Base-by-base conservation (phyloP, 2,329 filamentous ascomycete species). In the Epichloe sibirici region DNA sequence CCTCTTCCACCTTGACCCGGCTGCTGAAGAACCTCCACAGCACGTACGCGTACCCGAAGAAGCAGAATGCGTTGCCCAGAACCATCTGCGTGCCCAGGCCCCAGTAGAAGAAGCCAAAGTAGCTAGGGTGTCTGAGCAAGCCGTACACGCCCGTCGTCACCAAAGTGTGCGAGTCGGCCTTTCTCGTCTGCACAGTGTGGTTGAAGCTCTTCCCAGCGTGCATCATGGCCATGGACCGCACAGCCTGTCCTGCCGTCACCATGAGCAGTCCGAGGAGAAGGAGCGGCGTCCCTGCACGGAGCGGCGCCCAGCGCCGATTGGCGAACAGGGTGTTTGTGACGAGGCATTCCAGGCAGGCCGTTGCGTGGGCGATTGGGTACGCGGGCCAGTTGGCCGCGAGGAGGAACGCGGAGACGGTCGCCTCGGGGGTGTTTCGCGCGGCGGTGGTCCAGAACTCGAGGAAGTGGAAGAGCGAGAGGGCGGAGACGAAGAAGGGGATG, bases 31-130 rank as follows among this genome's bases (percentile, higher is more conserved):
- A 98, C 55, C 72, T 76, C 88, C 88, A 96, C 59, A 98, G 68
- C 15, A 94, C 85, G 7, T 77, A 66, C 0, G 80, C 70, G 71
- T 95, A 97, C 2, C 70, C 86, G 6, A 83, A 59, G 53, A 94
- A 81, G 65, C 89, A 95, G 2, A 95, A 58, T 8, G 78, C 70
- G 69, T 98, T 98, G 17, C 91, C 91, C 57, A 96, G 75, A 51
- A 95, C 81, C 44, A 97, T 64, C 74, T 98, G 93, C 12, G 90
- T 95, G 5, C 93, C 93, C n/a, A 97, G 64, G 0, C 88, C 89
- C 91, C 91, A 98, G 83, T 90, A 97, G 69, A 95, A 98, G 73
- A 96, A 98, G 3, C 91, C 93, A 72, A 97, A 96, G 70, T 98
- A 98, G 54, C 86, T 86, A 12, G 93, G 93, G 68, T 98, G 93